These are phyloP conservation scores for Epichloe amarillans DNA, from an alignment of 2,329 filamentous ascomycete genomes.

Conservation along the genomic window DNA sequence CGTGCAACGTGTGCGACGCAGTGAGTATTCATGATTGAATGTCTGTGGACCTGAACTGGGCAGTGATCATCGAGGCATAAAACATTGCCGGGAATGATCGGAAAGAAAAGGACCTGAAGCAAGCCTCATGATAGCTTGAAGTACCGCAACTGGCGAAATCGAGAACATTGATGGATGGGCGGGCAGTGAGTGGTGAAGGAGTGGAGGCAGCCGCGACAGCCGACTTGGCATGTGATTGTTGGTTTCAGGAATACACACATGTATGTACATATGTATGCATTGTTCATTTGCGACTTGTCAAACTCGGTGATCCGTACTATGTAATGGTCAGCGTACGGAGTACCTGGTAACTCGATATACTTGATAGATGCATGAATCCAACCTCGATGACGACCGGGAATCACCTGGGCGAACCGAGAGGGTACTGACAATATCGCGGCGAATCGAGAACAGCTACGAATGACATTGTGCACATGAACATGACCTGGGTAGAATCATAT, in stretches of 20 bases:
- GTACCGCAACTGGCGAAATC: too few species aligned
- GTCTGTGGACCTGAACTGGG: not conserved
- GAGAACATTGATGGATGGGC: too few species aligned
- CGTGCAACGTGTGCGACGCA: not conserved
- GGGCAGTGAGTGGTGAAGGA: too few species aligned
- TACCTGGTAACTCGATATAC: not conserved
- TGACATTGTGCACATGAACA: too few species aligned
- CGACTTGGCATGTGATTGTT: constrained; percentile 4
- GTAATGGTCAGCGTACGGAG: not conserved
- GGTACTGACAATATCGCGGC: not conserved
- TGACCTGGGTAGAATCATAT: too few species aligned
- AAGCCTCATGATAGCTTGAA: not conserved
- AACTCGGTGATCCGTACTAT: not conserved
- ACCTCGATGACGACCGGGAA: not conserved
- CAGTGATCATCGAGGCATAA: not conserved
- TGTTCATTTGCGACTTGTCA: too few species aligned
- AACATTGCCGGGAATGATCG: constrained; percentile 2
- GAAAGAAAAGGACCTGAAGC: not conserved
- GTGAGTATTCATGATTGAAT: too few species aligned
- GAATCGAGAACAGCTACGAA: too few species aligned
- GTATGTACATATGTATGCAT: too few species aligned
- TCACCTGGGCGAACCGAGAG: not conserved
- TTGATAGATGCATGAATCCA: not conserved
- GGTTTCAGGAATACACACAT: not conserved
- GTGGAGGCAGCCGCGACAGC: not conserved